These are phyloP conservation scores for Leishmania martiniquensis DNA, from an alignment of 208 protist species.

Conservation along the genomic window DNA sequence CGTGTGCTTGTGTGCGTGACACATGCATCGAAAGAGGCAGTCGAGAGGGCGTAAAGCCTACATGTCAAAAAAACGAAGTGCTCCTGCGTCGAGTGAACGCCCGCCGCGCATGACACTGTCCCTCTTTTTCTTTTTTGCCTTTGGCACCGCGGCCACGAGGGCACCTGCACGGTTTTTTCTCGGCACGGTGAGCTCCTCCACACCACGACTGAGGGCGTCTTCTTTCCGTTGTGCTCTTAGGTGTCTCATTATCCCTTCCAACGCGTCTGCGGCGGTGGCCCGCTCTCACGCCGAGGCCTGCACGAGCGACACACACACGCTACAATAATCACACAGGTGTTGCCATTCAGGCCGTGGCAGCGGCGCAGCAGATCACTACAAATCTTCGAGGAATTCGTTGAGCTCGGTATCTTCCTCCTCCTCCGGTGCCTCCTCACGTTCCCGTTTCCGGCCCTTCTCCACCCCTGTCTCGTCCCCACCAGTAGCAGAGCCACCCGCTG, in stretches of 20 bases:
- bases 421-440: slow-evolving; percentile 35
- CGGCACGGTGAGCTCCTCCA: not conserved
- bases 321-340: not conserved
- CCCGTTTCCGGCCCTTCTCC: slow-evolving; percentile 44
- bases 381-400: slow-evolving; percentile 77
- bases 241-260: not conserved
- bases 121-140: not conserved
- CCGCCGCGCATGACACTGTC: too few species aligned
- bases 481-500: slow-evolving; percentile 5
- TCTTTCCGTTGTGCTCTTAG: not conserved
- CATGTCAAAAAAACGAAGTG: not conserved
- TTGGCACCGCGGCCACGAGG: not conserved
- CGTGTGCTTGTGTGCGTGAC: too few species aligned
- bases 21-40: too few species aligned
- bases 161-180: too few species aligned
- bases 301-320: not conserved
- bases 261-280: not conserved
- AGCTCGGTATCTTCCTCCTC: slow-evolving; percentile 69
- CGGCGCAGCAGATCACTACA: slow-evolving; percentile 29
- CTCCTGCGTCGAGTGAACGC: not conserved
- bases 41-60: not conserved
- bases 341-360: slow-evolving; percentile 1
- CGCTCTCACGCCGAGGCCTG: not conserved
- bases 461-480: slow-evolving; percentile 17
- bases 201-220: not conserved